Conservation (phyloP, 495 filamentous ascomycete species). For the Penicillium crystallinum region DNA sequence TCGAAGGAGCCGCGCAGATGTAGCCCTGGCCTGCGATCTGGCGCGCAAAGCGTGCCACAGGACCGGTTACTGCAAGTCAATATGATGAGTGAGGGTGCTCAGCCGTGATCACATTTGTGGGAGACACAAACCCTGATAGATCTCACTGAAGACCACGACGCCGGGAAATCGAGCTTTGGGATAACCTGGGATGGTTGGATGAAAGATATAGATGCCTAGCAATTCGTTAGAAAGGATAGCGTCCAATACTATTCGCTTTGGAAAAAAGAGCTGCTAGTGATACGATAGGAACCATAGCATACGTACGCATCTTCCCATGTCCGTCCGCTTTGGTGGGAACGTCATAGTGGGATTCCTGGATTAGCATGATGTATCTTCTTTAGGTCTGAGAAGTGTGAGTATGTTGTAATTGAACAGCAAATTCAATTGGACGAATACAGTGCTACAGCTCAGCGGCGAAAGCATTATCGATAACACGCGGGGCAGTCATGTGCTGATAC, state of each 20-base stretch:
- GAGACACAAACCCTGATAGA: slow-evolving; percentile 73
- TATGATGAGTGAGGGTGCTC: neutral
- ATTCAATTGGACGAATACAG: neutral
- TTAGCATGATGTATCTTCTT: slow-evolving; percentile 51
- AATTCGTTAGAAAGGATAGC: slow-evolving; percentile 1
- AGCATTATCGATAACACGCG: slow-evolving; percentile 5
- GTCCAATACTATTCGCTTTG: neutral
- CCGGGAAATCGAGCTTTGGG: slow-evolving; percentile 88
- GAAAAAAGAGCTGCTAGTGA: neutral
- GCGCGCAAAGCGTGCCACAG: slow-evolving; percentile 83
- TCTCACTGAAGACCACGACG: slow-evolving; percentile 88
- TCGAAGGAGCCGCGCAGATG: slow-evolving; percentile 84
- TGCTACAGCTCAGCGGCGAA: neutral
- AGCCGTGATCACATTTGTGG: neutral
- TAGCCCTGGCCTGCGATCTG: slow-evolving; percentile 93
- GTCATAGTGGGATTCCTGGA: slow-evolving; percentile 61
- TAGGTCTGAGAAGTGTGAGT: neutral
- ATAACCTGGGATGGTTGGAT: slow-evolving; percentile 77
- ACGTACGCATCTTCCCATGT: slow-evolving; percentile 56
- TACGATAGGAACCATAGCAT: neutral
- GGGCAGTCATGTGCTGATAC: slow-evolving; percentile 12
- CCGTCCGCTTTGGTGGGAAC: slow-evolving; percentile 62
- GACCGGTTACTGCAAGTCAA: slow-evolving; percentile 68
- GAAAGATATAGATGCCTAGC: slow-evolving; percentile 81
- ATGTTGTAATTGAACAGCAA: neutral